Evolutionary conservation across 1,284 basidiomycete species (phyloP).

Genomic region (Lentinus polychrous): DNA sequence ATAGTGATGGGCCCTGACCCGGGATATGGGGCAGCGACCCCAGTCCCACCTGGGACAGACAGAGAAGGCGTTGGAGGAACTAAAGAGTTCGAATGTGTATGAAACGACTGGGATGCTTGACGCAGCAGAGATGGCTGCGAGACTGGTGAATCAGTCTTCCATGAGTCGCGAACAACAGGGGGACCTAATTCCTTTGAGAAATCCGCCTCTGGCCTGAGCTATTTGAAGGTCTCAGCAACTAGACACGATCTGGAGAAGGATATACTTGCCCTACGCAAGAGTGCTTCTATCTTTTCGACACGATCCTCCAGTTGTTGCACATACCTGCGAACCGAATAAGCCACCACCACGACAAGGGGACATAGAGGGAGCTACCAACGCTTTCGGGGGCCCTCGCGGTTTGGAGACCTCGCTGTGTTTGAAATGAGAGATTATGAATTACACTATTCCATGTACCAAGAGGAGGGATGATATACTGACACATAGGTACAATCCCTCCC

Average conservation of each 20-base stretch:
- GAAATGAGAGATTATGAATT: not conserved
- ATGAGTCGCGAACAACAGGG: constrained; percentile 62
- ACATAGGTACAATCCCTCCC: constrained; percentile 68
- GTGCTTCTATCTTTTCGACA: constrained; percentile 61
- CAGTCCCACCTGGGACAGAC: not conserved
- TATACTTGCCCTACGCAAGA: constrained; percentile 56
- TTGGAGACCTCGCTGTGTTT: constrained; percentile 63
- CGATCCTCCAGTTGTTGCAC: constrained; percentile 73
- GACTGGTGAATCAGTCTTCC: constrained; percentile 42
- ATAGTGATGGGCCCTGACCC: constrained; percentile 2
- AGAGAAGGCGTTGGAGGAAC: constrained; percentile 4
- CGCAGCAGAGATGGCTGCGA: constrained; percentile 15
- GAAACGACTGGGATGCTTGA: constrained; percentile 10
- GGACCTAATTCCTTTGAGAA: constrained; percentile 66
- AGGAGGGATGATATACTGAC: constrained; percentile 31
- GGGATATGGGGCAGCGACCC: constrained; percentile 1
- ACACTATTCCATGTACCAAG: not conserved
- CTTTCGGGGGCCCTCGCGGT: constrained; percentile 80
- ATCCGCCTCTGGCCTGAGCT: constrained; percentile 68
- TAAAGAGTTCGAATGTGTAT: constrained; percentile 10
- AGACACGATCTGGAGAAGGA: constrained; percentile 1
- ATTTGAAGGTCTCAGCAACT: constrained; percentile 3
- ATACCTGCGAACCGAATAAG: constrained; percentile 41
- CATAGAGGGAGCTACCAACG: constrained; percentile 36
- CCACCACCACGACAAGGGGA: constrained; percentile 3